Evolutionary conservation across 352 stramenopile species (phyloP), one percentile per base, ranked within the genome.

Genomic region (Globisporangium viniferum): DNA sequence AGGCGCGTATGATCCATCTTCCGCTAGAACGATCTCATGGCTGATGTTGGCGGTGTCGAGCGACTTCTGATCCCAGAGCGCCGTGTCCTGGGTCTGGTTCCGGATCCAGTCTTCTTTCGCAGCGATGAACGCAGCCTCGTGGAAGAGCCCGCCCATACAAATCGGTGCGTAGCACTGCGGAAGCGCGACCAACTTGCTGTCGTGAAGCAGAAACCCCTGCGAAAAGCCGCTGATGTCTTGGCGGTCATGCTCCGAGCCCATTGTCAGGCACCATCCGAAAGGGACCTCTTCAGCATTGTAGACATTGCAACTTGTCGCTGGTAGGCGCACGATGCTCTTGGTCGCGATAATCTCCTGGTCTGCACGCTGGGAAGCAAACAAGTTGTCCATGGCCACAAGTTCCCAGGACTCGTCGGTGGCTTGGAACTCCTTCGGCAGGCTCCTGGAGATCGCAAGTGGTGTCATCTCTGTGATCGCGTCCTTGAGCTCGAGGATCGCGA

Each of bases 371-470:
- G 62, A 60, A 6, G 62, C 35, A 12, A 67, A 67, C 10, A 67
- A 22, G 33, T 67, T 67, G 49, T 67, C 62, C 62, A 67, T 60
- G 12, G 62, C 36, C 49, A 67, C 62, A 22, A 67, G 20, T n/a
- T 61, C 49, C 62, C 62, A 67, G 3, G 51, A 39, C 6, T 58
- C 27, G 51, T 59, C 49, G n/a, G 62, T 67, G 14, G 36, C 51
- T 20, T 44, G 31, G 62, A 55, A 67, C 49, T 67, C 31, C 14
- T 39, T 54, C 7, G 48, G 15, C 35, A 67, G 18, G 15, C 51
- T 59, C 20, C 62, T 35, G 6, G 62, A 67, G n/a, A 67, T 60
- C 36, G 33, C 15, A 12, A 53, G 6, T 59, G 62, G 62, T 2
- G 48, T 67, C 62, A 67, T 67, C 15, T 39, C 62, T 22, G 49